These are phyloP conservation scores for Pseudognaphalium luteoalbum DNA, from an alignment of 129 eudicot genomes.

Conservation along the genomic window DNA sequence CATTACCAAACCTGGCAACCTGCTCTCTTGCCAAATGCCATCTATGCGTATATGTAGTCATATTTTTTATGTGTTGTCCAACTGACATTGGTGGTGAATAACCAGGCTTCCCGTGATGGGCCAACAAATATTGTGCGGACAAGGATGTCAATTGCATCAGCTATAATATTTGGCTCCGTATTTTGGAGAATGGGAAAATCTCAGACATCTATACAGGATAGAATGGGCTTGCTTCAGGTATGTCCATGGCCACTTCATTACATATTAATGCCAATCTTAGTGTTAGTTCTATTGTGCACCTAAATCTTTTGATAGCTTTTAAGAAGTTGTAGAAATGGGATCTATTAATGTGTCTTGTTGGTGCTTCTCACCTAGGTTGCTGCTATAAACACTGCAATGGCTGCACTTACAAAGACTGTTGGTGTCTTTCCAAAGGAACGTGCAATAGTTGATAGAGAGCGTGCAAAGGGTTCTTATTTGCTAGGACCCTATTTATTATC, in stretches of 20 bases:
- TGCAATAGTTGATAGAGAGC: constrained; percentile 94
- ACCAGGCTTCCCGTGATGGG: constrained; percentile 98
- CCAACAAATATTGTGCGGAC: constrained; percentile 93
- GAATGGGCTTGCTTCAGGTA: constrained; percentile 99
- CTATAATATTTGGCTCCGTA: constrained; percentile 92
- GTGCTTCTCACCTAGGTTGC: constrained; percentile 60
- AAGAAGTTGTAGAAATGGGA: neutral
- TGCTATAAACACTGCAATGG: constrained; percentile 99
- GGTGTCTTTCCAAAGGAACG: constrained; percentile 99
- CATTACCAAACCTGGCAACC: neutral
- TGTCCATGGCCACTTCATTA: constrained; percentile 7
- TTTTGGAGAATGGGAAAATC: constrained; percentile 98
- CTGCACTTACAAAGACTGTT: constrained; percentile 95
- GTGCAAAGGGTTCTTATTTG: constrained; percentile 89
- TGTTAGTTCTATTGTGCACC: neutral
- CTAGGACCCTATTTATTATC: constrained; percentile 90
- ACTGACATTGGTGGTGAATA: constrained; percentile 23
- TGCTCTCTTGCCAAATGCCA: neutral
- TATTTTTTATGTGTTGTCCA: constrained; percentile 2
- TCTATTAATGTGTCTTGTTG: constrained; percentile 1
- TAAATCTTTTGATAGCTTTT: constrained; percentile 6
- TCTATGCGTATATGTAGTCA: constrained; percentile 1
- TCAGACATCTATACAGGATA: constrained; percentile 94
- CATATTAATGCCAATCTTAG: neutral
- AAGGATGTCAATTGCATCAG: constrained; percentile 96